phyloP scores from a whole-genome alignment of 1,139 yeast species.

The Ashbya aceris region DNA sequence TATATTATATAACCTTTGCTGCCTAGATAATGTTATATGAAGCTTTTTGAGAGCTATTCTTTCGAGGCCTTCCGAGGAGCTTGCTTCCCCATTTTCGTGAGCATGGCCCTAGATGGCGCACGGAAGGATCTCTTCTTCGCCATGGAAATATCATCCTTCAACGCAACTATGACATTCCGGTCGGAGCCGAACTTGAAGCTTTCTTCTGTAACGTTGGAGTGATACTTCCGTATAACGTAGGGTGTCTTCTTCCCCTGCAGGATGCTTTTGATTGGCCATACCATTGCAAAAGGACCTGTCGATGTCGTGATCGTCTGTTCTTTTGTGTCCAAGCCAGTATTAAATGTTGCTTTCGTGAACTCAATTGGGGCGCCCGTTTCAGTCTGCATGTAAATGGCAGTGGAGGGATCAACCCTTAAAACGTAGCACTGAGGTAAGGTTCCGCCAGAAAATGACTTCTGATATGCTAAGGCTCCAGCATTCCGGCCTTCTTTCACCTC shows the following conservation, averaged over 20 bases:
- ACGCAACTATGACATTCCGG: conserved; percentile 59
- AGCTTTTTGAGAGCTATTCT: too few relatives aligned
- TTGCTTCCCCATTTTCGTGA: conserved; percentile 7
- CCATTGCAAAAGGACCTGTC: conserved; percentile 69
- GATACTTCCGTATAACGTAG: conserved; percentile 56
- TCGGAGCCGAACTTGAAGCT: conserved; percentile 70
- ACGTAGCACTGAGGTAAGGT: conserved; percentile 63
- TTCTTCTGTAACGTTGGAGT: conserved; percentile 60
- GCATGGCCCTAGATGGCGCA: conserved; percentile 40
- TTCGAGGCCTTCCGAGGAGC: too few relatives aligned
- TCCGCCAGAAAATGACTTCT: conserved; percentile 53
- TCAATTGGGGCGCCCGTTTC: conserved; percentile 43
- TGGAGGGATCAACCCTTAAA: conserved; percentile 61
- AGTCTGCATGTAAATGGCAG: conserved; percentile 52
- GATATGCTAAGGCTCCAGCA: conserved; percentile 55
- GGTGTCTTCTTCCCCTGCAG: conserved; percentile 46
- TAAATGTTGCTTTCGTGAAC: conserved; percentile 71
- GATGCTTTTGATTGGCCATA: conserved; percentile 66
- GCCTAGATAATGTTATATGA: too few relatives aligned
- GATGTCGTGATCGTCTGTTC: conserved; percentile 72
- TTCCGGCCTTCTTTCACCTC: conserved; percentile 53
- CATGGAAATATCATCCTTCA: conserved; percentile 64
- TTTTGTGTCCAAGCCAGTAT: conserved; percentile 50
- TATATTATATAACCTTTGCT: too few relatives aligned
- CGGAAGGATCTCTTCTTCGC: conserved; percentile 48